Percentiles rank a stretch among this genome's conserved stretches.
Conservation (phyloP, 2,329 filamentous ascomycete genomes). For the Colletotrichum incanum region DNA sequence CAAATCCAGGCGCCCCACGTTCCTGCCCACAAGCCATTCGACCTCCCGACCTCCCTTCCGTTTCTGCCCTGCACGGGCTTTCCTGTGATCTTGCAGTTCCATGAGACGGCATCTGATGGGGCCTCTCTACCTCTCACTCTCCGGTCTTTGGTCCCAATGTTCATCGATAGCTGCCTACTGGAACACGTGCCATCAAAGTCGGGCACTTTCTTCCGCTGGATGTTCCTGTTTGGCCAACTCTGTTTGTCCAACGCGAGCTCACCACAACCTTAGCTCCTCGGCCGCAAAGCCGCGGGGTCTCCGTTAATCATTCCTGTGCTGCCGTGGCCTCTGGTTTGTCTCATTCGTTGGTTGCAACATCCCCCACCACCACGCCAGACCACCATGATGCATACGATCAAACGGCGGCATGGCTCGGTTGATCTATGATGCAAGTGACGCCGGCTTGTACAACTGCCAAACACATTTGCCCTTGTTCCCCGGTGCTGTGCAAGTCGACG, state of each 20-base stretch:
- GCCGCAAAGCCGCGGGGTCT: not conserved
- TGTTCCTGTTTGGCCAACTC: conserved; percentile 14
- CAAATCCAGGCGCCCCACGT: not conserved
- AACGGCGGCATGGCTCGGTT: conserved; percentile 23
- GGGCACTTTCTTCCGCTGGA: not conserved
- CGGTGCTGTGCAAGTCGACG: conserved; percentile 20
- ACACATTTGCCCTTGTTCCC: conserved; percentile 32
- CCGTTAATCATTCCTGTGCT: not conserved
- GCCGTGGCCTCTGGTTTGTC: not conserved
- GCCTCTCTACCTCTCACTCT: not conserved
- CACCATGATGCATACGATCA: conserved; percentile 11
- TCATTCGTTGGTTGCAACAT: conserved; percentile 2
- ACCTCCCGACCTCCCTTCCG: not conserved
- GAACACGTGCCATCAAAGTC: not conserved
- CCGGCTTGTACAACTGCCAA: conserved; percentile 30
- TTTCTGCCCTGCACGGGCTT: conserved; percentile 13
- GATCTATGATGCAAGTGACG: conserved; percentile 37
- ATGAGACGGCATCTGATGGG: not conserved
- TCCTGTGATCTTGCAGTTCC: conserved; percentile 7
- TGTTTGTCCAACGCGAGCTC: conserved; percentile 25
- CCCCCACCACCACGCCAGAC: not conserved
- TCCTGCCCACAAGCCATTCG: not conserved
- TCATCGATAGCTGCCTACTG: not conserved
- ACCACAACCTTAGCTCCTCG: not conserved
- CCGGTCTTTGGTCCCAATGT: not conserved